Evolutionary conservation across 192 early-diverging fungal species (phyloP).

Genomic region (Haplosporangium gracile): DNA sequence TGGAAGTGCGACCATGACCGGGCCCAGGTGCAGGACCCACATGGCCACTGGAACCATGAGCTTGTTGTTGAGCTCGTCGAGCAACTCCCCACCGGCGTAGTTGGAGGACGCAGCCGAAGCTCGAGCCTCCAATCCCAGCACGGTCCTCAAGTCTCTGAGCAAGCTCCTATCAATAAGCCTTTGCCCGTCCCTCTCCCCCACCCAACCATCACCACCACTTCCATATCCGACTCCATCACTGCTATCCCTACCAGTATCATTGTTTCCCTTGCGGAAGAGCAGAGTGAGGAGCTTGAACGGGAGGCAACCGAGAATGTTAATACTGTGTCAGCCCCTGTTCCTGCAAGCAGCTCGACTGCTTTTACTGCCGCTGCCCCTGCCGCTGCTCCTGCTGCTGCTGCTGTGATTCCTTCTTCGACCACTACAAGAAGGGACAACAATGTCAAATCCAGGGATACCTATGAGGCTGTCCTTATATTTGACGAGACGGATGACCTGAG

Average conservation of each 20-base stretch:
- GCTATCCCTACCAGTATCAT: background rate
- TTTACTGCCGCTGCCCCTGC: background rate
- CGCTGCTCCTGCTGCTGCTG: background rate
- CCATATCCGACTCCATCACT: background rate
- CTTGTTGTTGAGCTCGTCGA: slow-evolving; percentile 57
- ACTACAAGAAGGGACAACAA: background rate
- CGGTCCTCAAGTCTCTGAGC: background rate
- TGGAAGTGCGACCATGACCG: slow-evolving; percentile 40
- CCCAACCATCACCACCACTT: background rate
- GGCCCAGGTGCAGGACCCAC: slow-evolving; percentile 59
- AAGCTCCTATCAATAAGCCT: background rate
- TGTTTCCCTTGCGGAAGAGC: background rate
- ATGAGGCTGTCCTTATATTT: slow-evolving; percentile 41
- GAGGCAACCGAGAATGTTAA: background rate
- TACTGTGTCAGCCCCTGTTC: background rate
- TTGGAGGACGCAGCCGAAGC: slow-evolving; percentile 33
- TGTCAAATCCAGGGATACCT: slow-evolving; percentile 14
- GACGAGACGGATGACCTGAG: slow-evolving; percentile 45
- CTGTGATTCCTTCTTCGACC: background rate
- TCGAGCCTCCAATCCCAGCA: slow-evolving; percentile 39
- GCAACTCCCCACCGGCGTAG: slow-evolving; percentile 6
- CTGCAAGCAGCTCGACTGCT: background rate
- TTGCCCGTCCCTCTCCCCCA: background rate
- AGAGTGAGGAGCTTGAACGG: background rate
- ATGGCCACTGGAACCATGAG: slow-evolving; percentile 71